phyloP scores from a whole-genome alignment of 768 basidiomycete species.

The Tylopilus plumbeoviolaceoides region DNA sequence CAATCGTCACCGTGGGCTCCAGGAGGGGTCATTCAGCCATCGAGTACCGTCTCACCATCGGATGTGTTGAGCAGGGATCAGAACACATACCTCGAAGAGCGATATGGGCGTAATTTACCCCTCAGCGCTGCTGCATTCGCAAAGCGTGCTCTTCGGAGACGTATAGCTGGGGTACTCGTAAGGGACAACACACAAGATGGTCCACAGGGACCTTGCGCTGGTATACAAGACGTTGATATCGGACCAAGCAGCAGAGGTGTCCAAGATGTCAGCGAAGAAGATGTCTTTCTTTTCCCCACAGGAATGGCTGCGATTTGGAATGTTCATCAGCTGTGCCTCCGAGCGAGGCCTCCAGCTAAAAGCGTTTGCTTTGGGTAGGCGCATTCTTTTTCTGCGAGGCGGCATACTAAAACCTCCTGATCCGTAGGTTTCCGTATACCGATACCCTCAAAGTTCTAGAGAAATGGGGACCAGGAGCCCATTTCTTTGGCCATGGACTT shows the following conservation, averaged over 20 bases:
- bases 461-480: slow-evolving; percentile 94
- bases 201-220: slow-evolving; percentile 38
- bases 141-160: slow-evolving; percentile 80
- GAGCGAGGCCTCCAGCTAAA: slow-evolving; percentile 55
- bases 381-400: slow-evolving; percentile 20
- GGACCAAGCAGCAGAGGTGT: slow-evolving; percentile 71
- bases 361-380: slow-evolving; percentile 92
- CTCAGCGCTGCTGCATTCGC: slow-evolving; percentile 67
- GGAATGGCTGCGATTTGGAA: slow-evolving; percentile 97
- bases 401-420: neutral
- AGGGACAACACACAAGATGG: slow-evolving; percentile 43
- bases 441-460: slow-evolving; percentile 92
- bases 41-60: slow-evolving; percentile 3
- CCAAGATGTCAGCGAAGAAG: slow-evolving; percentile 68
- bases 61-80: slow-evolving; percentile 64
- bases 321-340: slow-evolving; percentile 69
- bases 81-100: slow-evolving; percentile 81
- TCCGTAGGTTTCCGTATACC: slow-evolving; percentile 81
- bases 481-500: slow-evolving; percentile 81
- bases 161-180: slow-evolving; percentile 84
- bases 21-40: slow-evolving; percentile 2
- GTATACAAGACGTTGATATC: slow-evolving; percentile 41
- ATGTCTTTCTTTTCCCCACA: slow-evolving; percentile 82
- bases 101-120: slow-evolving; percentile 90
- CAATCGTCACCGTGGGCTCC: slow-evolving; percentile 7